These are phyloP conservation scores for Termitomyces sp. DNA, from an alignment of 768 basidiomycete genomes.

Conservation along the genomic window DNA sequence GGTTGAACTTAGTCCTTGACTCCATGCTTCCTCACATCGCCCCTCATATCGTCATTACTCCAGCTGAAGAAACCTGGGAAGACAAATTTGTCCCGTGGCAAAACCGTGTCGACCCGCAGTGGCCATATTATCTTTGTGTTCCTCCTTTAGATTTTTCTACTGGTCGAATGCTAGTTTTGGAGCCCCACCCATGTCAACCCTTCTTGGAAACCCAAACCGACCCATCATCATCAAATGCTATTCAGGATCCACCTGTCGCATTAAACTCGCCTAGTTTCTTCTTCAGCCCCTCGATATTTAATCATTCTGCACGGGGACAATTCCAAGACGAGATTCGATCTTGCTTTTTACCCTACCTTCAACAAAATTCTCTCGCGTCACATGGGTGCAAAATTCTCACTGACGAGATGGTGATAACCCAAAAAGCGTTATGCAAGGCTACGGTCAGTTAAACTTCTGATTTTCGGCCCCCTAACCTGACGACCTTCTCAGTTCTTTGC, in stretches of 20 bases:
- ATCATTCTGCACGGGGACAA: constrained; percentile 21
- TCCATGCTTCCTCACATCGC: constrained; percentile 33
- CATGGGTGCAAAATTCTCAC: constrained; percentile 26
- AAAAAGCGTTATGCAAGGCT: constrained; percentile 33
- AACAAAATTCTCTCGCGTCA: constrained; percentile 4
- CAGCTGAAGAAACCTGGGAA: constrained; percentile 33
- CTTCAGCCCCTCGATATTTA: constrained; percentile 22
- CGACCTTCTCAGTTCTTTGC: constrained; percentile 31
- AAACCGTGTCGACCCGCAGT: constrained; percentile 35
- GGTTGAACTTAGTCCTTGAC: constrained; percentile 40
- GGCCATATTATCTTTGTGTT: constrained; percentile 28
- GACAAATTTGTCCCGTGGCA: constrained; percentile 29
- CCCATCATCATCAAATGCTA: background rate
- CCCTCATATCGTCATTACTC: constrained; percentile 55
- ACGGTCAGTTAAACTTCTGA: constrained; percentile 27
- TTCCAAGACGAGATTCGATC: background rate
- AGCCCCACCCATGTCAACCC: background rate
- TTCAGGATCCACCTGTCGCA: constrained; percentile 1
- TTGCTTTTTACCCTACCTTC: background rate
- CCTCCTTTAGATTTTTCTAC: constrained; percentile 22
- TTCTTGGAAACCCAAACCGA: background rate
- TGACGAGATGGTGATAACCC: constrained; percentile 29
- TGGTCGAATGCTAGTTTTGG: background rate
- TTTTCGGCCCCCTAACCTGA: constrained; percentile 2
- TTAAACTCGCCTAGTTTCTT: background rate